These are phyloP conservation scores for Dendrocalamus latiflorus DNA, from an alignment of 202 grass and related monocot species.

Conservation along the genomic window DNA sequence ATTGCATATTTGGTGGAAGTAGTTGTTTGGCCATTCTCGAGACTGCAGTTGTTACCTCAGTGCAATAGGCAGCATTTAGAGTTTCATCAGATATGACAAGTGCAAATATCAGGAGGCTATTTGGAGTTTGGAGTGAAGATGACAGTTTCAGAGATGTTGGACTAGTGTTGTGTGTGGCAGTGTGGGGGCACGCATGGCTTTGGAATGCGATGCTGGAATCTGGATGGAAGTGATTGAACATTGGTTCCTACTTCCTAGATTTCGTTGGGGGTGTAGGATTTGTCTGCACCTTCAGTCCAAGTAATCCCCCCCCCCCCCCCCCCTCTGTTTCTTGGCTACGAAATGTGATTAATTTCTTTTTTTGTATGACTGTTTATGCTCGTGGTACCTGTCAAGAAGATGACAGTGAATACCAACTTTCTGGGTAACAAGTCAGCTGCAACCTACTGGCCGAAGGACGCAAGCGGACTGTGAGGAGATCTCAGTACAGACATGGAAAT, in stretches of 20 bases:
- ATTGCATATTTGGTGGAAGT: too few species aligned
- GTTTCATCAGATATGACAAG: neutral
- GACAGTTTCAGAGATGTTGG: conserved; percentile 11
- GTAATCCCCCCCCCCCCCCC: neutral
- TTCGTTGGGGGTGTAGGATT: conserved; percentile 20
- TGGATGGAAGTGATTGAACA: conserved; percentile 22
- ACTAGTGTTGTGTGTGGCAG: neutral
- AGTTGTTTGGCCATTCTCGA: too few species aligned
- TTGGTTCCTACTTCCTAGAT: conserved; percentile 15
- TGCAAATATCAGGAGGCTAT: too few species aligned
- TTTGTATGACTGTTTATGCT: neutral
- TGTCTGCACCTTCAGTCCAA: conserved; percentile 23
- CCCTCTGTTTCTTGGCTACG: neutral
- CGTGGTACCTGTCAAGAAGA: neutral
- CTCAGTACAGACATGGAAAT: too few species aligned
- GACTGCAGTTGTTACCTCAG: neutral
- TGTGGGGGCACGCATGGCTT: conserved; percentile 20
- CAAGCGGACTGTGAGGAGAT: too few species aligned
- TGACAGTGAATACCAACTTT: conserved; percentile 21
- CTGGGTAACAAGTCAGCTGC: conserved; percentile 7
- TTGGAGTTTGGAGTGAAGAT: neutral
- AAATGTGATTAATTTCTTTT: neutral
- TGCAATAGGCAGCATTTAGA: too few species aligned
- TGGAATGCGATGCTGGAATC: conserved; percentile 31
- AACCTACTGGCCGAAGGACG: conserved; percentile 10